These are phyloP conservation scores for Aegilops tauschii DNA, from an alignment of 176 grass and related monocot genomes.

Conservation along the genomic window DNA sequence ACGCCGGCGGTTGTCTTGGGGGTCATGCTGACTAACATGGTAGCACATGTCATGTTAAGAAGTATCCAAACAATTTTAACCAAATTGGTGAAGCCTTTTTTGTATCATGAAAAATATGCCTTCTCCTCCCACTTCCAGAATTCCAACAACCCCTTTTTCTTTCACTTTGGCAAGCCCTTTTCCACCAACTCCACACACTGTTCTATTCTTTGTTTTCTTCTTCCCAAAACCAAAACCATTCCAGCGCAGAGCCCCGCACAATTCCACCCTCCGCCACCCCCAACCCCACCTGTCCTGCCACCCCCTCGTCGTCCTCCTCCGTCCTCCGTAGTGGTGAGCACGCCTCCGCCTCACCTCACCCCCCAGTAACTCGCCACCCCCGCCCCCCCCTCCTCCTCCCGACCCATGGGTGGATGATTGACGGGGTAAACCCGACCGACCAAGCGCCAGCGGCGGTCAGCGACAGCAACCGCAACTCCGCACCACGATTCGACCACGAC, in stretches of 20 bases:
- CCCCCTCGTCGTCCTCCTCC: not conserved
- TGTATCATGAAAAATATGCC: too few species aligned
- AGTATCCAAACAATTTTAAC: too few species aligned
- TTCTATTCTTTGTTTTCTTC: not conserved
- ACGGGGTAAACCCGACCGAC: not conserved
- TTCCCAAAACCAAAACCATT: not conserved
- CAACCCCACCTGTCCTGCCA: too few species aligned
- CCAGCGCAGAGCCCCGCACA: constrained; percentile 19
- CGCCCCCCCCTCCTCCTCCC: too few species aligned
- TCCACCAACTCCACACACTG: not conserved
- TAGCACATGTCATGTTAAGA: too few species aligned
- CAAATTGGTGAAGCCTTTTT: too few species aligned
- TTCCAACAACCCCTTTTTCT: not conserved
- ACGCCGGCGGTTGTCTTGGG: too few species aligned
- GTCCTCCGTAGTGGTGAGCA: constrained; percentile 39
- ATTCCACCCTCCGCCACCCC: constrained; percentile 13
- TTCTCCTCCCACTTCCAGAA: not conserved
- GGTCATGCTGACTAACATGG: too few species aligned
- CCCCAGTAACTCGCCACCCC: constrained; percentile 33
- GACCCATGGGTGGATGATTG: not conserved
- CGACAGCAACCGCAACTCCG: constrained; percentile 39
- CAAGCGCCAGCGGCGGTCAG: constrained; percentile 23
- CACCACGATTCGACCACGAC: constrained; percentile 31
- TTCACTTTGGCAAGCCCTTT: not conserved
- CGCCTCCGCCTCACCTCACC: not conserved